Percentiles rank a stretch among this genome's conserved stretches.
Evolutionary conservation across 768 basidiomycete species (phyloP).

Genomic region (Russula brevipes): DNA sequence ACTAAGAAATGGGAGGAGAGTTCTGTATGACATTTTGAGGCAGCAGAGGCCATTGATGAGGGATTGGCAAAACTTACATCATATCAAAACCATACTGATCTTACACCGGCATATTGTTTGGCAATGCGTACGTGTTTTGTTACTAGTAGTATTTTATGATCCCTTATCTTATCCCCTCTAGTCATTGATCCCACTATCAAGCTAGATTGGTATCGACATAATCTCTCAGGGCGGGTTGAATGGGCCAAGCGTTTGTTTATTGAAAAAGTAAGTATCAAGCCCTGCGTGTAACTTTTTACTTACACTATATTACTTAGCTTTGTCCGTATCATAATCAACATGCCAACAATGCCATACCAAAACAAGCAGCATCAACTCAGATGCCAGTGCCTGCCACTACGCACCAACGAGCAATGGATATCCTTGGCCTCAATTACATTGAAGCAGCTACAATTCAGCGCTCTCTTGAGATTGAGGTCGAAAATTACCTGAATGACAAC

Average conservation of each 20-base stretch:
- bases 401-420: background rate
- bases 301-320: background rate
- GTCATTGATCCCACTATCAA: background rate
- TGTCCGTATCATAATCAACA: background rate
- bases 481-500: background rate
- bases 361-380: too few relatives aligned
- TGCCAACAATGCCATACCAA: too few relatives aligned
- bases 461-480: background rate
- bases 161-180: background rate
- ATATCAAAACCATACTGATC: background rate
- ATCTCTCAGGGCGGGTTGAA: background rate
- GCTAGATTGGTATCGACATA: background rate
- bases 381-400: background rate
- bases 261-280: background rate
- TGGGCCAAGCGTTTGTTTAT: background rate
- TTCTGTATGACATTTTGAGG: background rate
- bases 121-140: background rate
- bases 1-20: background rate
- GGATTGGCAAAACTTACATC: background rate
- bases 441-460: background rate
- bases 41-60: background rate
- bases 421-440: background rate
- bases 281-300: too few relatives aligned
- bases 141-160: background rate
- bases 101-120: background rate